Evolutionary conservation across 2,329 filamentous ascomycete genomes (phyloP).

Genomic region (Exophiala sp.): DNA sequence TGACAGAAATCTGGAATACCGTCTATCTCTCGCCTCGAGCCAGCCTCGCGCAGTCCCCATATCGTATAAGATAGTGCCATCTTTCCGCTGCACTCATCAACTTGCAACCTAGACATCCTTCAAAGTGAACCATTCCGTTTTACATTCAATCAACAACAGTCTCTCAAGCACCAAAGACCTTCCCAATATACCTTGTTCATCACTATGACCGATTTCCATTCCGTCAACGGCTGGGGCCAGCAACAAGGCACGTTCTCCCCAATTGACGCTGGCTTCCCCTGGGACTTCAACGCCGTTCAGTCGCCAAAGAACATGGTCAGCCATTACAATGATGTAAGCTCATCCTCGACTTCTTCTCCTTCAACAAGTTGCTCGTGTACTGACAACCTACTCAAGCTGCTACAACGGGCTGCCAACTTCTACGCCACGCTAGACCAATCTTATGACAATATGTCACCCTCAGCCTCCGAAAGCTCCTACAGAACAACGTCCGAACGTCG

Average conservation of each 20-base stretch:
- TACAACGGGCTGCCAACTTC: conserved; percentile 23
- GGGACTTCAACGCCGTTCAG: conserved; percentile 17
- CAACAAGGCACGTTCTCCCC: conserved; percentile 13
- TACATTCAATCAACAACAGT: background rate
- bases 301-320: conserved; percentile 24
- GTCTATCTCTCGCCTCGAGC: too few relatives aligned
- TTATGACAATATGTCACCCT: conserved; percentile 21
- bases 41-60: too few relatives aligned
- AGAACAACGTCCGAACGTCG: conserved; percentile 16
- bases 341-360: background rate
- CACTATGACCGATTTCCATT: conserved; percentile 17
- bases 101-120: background rate
- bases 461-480: conserved; percentile 17
- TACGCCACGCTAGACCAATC: conserved; percentile 23
- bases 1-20: too few relatives aligned
- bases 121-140: background rate
- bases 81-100: background rate
- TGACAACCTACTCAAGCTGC: conserved; percentile 11
- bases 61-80: too few relatives aligned
- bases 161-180: too few relatives aligned
- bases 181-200: background rate
- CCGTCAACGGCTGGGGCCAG: conserved; percentile 19
- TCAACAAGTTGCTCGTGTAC: background rate
- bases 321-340: conserved; percentile 24
- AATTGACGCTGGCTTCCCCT: conserved; percentile 20